Base-by-base conservation (phyloP, 164 flowering plant species). In the Berberis vulgaris region DNA sequence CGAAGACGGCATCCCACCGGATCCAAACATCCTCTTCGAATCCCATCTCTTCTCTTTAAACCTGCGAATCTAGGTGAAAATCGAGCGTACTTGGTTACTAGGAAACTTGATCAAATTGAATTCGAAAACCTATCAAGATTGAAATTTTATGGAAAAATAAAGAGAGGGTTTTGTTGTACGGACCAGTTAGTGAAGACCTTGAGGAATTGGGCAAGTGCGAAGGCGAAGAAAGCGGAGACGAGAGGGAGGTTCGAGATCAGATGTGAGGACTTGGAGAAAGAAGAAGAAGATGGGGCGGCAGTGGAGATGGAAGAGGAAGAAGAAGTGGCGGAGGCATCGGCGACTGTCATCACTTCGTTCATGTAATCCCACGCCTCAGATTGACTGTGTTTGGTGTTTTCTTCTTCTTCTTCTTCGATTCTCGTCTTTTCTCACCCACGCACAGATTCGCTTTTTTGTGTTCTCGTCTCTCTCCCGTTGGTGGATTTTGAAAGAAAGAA, bases 1-100 rank as follows among this genome's bases (percentile, higher is more conserved):
- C 49, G 96, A 84, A 6, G 95, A 92, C 9, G 98, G 98, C 96
- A 89, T 92, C 71, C 98, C 98, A 67, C 95, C 96, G 1, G 98
- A 92, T 8, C 82, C 80, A 63, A 87, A 71, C 82, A 89, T 63
- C 74, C 80, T 83, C 72, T 69, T 87, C 6, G 92, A 69, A 74
- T 89, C 96, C 96, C 94, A 89, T 79, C 86, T 83, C 79, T 83
- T 92, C 71, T 89, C 93, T 71, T 85, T 92, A 62, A 47, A 85
- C 96, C 95, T 89, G 82, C 78, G 44, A 70, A 77, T 11, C 38
- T 59, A 43, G 7, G 46, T 44, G 6, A 43, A 59, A 59, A 58
- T 26, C 26, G 26, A 26, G 26, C 0, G 26, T 26, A 26, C 26
- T 10, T 10, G 57, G 38, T 10, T 54, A 13, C 7, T 26, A 26